Percentiles rank a stretch among this genome's conserved stretches.
These are phyloP conservation scores for Barnettozyma populi DNA, from an alignment of 805 yeast genomes.

Conservation along the genomic window DNA sequence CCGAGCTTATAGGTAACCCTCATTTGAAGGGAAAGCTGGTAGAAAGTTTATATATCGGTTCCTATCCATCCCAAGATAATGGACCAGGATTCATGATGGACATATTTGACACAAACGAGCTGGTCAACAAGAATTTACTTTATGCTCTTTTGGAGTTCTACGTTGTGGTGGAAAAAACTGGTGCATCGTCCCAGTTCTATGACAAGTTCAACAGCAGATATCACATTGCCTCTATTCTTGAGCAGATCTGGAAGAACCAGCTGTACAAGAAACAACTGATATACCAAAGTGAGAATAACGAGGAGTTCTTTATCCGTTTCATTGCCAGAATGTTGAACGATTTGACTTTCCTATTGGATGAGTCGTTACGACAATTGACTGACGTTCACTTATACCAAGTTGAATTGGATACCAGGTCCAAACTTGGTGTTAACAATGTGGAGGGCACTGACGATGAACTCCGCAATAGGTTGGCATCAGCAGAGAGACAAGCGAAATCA, in stretches of 20 bases:
- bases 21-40: conserved; percentile 83
- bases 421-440: conserved; percentile 21
- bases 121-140: conserved; percentile 61
- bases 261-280: conserved; percentile 64
- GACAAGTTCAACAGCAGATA: conserved; percentile 92
- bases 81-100: conserved; percentile 70
- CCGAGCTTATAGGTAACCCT: conserved; percentile 84
- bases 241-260: conserved; percentile 75
- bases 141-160: conserved; percentile 85
- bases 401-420: conserved; percentile 50
- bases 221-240: conserved; percentile 77
- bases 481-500: conserved; percentile 76
- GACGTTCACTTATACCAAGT: conserved; percentile 72
- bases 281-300: conserved; percentile 58
- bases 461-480: conserved; percentile 45
- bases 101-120: conserved; percentile 55
- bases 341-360: conserved; percentile 86
- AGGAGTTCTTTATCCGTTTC: conserved; percentile 84
- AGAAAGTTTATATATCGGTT: conserved; percentile 74
- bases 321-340: conserved; percentile 95
- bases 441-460: conserved; percentile 62
- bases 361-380: conserved; percentile 72
- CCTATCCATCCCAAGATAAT: conserved; percentile 48
- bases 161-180: conserved; percentile 93
- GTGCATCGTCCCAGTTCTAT: conserved; percentile 90